Evolutionary conservation across 208 protist genomes (phyloP), one percentile per base, ranked within the genome.

Genomic region (Crithidia mellificae): DNA sequence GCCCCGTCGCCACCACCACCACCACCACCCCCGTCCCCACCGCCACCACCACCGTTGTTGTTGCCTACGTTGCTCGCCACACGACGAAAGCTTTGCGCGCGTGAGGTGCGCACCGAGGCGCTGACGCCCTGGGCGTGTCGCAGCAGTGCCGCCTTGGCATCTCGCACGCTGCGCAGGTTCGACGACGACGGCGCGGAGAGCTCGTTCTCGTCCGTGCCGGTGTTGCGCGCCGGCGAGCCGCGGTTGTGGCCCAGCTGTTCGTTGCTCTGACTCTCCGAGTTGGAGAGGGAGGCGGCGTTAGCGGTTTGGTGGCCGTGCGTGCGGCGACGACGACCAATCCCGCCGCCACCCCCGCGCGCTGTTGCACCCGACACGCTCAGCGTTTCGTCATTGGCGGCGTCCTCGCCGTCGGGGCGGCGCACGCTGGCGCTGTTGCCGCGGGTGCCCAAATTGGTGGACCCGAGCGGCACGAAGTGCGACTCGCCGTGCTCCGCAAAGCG

Each of bases 81-180:
- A 20, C 63, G 70, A 17, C 9, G 55, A 32, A 76, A 66, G 50
- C 70, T 76, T 22, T 70, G 63, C 9, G 17, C 24, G 7, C 50
- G 70, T 7, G 70, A 76, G 9, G 27, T 41, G 39, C 70, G 70
- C 47, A 58, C 30, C 14, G 63, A 63, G 12, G 38, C 63, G 30
- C 24, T 65, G 19, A 22, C 38, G 24, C 58, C 64, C 32, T 72
- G 73, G 15, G 66, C 54, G 24, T 57, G 52, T 4, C 64, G 63
- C 24, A 70, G 65, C 43, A 78, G 66, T 27, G 34, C 73, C 20
- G 62, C 66, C 61, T 72, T 72, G 38, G 73, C 73, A 44, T 78
- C 73, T 7, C 66, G 56, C 46, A 78, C n/a, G 32, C 65, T 54
- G 27, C 56, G 47, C 25, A 36, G 25, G 27, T 44, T 72, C 41